Evolutionary conservation across 805 yeast genomes (phyloP).

Genomic region (Alloascoidea hylecoeti): DNA sequence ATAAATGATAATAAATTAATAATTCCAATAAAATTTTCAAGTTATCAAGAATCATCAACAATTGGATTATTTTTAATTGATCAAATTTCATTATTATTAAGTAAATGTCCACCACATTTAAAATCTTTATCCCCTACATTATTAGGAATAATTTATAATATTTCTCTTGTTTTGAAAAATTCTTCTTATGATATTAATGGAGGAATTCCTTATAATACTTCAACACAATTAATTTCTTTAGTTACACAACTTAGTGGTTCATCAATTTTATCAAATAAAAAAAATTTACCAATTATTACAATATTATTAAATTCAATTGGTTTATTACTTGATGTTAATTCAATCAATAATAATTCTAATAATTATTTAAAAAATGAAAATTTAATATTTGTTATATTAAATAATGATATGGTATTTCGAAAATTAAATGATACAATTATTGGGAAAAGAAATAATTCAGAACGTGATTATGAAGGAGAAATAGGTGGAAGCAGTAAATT

Average conservation of each 20-base stretch:
- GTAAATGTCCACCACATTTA: constrained; percentile 3
- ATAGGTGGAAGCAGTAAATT: neutral
- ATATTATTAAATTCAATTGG: neutral
- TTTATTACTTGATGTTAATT: neutral
- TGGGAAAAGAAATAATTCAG: neutral
- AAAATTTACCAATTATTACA: neutral
- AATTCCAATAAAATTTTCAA: neutral
- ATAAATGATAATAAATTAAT: neutral
- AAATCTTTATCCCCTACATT: constrained; percentile 12
- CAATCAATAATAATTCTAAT: neutral
- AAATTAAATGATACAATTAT: neutral
- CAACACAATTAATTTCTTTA: constrained; percentile 14
- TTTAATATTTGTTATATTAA: neutral
- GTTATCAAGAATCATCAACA: neutral
- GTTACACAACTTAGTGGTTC: constrained; percentile 4
- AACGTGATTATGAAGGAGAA: neutral
- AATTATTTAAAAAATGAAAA: neutral
- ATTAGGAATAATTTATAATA: constrained; percentile 14
- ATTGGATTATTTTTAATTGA: neutral
- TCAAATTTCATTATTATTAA: neutral
- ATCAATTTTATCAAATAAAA: neutral
- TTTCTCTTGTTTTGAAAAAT: constrained; percentile 15
- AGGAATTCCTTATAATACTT: constrained; percentile 14
- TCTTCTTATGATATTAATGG: too few species aligned
- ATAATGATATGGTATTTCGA: constrained; percentile 1